phyloP scores from a whole-genome alignment of 805 yeast genomes.

The Isabelozyma gotoi region DNA sequence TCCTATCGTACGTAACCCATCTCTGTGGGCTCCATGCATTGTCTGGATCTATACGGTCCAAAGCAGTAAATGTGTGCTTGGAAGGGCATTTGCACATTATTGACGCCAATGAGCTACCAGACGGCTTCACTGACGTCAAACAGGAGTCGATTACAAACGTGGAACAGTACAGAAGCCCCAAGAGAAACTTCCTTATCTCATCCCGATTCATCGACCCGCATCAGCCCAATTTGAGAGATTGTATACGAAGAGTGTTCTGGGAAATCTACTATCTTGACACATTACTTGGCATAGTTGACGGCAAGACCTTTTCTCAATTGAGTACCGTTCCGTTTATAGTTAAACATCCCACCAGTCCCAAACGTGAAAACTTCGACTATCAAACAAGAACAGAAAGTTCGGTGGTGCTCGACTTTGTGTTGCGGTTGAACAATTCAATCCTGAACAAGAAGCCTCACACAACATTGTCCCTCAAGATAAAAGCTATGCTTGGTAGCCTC shows the following conservation, averaged over 20 bases:
- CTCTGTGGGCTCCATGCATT: background rate
- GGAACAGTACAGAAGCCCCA: background rate
- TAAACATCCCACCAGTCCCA: slow-evolving; percentile 38
- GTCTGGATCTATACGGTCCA: background rate
- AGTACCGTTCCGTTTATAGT: slow-evolving; percentile 35
- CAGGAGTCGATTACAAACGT: background rate
- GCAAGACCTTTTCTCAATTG: slow-evolving; percentile 22
- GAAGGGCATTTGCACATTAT: background rate
- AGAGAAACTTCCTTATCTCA: background rate
- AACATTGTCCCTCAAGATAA: slow-evolving; percentile 29
- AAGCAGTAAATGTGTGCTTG: slow-evolving; percentile 1
- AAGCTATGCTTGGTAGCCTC: slow-evolving; percentile 51
- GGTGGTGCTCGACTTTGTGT: slow-evolving; percentile 22
- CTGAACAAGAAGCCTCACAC: slow-evolving; percentile 38
- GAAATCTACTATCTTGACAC: background rate
- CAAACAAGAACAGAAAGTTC: slow-evolving; percentile 15
- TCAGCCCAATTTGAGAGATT: slow-evolving; percentile 9
- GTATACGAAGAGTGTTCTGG: background rate
- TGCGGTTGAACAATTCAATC: slow-evolving; percentile 46
- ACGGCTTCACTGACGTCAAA: background rate
- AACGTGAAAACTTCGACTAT: slow-evolving; percentile 41
- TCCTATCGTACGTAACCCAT: background rate
- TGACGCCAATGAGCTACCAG: background rate
- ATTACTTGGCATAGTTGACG: background rate
- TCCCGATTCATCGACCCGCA: slow-evolving; percentile 14